Base-by-base conservation (phyloP, 139 green algal genomes). In the Parachlorella kessleri region DNA sequence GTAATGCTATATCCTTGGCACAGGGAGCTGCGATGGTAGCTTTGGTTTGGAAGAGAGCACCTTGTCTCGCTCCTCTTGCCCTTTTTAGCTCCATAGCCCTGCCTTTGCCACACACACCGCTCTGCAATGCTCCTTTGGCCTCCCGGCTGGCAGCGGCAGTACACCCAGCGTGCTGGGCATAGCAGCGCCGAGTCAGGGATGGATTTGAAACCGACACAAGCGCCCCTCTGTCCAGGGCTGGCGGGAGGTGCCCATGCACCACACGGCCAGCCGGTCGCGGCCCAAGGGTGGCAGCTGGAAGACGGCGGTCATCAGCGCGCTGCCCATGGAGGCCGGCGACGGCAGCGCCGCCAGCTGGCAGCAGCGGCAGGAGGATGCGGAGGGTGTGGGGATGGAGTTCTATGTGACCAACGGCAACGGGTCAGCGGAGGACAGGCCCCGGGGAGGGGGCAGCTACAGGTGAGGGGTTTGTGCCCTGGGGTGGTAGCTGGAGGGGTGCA, bases 271-370 rank as follows among this genome's bases (percentile, higher is more conserved):
- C 70, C 71, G 87, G 3, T 76, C 78, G 1, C 59, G 54, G 24
- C 87, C 85, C 24, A 74, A 72, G 6, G 86, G 83, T 6, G 74
- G 72, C 70, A 77, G 36, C 71, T 88, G 88, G 81, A 77, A 80
- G 41, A 91, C 71, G 33, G 84, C 81, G 64, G 84, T 77, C 48
- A 65, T 88, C 39, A 66, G n/a, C 55, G 81, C 66, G 8, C 33
- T 63, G 38, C 32, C 7, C 30, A 10, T 37, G 26, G 18, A 71
- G 66, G 66, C 28, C 66, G 9, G 8, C 66, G 54, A 54, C 69
- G 69, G 69, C 69, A 75, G 40, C 40, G 40, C 7, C 67, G 24
- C 4, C 4, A 38, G 37, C 70, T 39, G 10, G 68, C 37, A 26
- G 65, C 65, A 3, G 65, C 65, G 3, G 42, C 32, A 3, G n/a